phyloP scores from a whole-genome alignment of 2,329 filamentous ascomycete genomes.

The Colletotrichum siamense region DNA sequence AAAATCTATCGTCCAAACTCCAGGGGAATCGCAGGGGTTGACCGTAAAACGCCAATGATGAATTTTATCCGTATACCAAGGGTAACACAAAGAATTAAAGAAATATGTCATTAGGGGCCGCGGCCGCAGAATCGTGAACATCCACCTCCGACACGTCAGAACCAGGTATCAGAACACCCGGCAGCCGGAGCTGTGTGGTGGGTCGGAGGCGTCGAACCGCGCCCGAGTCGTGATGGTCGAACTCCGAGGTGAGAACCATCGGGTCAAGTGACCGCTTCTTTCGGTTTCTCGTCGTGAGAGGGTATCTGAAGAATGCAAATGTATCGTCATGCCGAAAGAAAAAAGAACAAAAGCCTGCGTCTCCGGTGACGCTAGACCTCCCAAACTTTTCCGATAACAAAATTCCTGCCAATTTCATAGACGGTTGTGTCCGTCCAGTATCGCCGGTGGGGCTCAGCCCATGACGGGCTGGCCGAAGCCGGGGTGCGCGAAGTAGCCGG shows the following conservation, averaged over 20 bases:
- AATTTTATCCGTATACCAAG: conserved; percentile 26
- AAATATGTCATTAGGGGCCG: conserved; percentile 26
- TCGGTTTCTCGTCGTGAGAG: conserved; percentile 24
- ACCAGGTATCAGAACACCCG: not conserved
- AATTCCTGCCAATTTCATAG: conserved; percentile 11
- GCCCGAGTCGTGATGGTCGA: conserved; percentile 21
- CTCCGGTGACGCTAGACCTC: conserved; percentile 16
- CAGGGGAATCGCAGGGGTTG: conserved; percentile 5
- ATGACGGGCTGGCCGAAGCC: conserved; percentile 61
- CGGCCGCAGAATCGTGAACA: not conserved
- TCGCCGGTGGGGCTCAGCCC: conserved; percentile 43
- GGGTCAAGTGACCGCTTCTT: conserved; percentile 21
- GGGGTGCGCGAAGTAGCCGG: conserved; percentile 53
- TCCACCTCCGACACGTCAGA: not conserved
- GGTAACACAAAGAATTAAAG: conserved; percentile 23
- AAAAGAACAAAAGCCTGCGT: conserved; percentile 17
- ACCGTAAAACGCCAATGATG: conserved; percentile 22
- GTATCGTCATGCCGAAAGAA: conserved; percentile 24
- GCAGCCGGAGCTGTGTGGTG: not conserved
- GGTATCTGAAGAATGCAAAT: conserved; percentile 27
- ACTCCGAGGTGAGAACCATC: conserved; percentile 14
- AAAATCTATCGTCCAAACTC: conserved; percentile 22
- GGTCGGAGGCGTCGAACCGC: not conserved
- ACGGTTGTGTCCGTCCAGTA: not conserved
- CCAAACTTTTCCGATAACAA: conserved; percentile 23